Percentiles rank a stretch among this genome's conserved stretches.
Evolutionary conservation across 495 filamentous ascomycete species (phyloP).

Genomic region (Hamigera avellanea): DNA sequence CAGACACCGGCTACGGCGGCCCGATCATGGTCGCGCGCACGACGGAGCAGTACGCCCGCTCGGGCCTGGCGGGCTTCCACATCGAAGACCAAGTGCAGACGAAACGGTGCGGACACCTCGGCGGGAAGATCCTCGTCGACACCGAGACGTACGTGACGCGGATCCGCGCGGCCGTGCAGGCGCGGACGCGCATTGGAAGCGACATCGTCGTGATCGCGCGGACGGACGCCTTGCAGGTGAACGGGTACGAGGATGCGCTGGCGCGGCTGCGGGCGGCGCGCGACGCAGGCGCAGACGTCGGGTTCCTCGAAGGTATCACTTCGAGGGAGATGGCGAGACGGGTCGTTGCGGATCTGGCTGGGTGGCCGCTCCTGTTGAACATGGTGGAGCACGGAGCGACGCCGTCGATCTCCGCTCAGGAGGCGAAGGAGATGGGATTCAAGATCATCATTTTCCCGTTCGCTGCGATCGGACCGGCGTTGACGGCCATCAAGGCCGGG

Average conservation of each 20-base stretch:
- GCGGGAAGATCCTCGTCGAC: conserved; percentile 49
- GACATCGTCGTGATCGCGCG: conserved; percentile 59
- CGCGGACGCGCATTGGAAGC: conserved; percentile 33
- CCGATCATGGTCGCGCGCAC: conserved; percentile 54
- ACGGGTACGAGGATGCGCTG: conserved; percentile 52
- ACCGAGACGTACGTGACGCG: conserved; percentile 40
- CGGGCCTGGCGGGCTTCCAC: conserved; percentile 59
- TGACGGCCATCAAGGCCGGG: conserved; percentile 35
- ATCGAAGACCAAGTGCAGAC: conserved; percentile 59
- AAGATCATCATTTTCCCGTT: conserved; percentile 52
- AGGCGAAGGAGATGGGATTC: conserved; percentile 51
- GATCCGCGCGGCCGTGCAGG: conserved; percentile 40
- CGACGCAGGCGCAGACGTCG: conserved; percentile 49
- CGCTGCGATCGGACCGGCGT: conserved; percentile 40
- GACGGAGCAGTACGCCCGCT: conserved; percentile 49
- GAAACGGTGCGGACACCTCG: conserved; percentile 55
- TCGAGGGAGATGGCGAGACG: conserved; percentile 3
- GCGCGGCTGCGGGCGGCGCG: conserved; percentile 41
- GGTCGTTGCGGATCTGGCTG: conserved; percentile 38
- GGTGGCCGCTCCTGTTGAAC: conserved; percentile 54
- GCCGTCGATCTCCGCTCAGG: conserved; percentile 43
- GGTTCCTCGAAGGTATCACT: conserved; percentile 29
- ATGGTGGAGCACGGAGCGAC: conserved; percentile 53
- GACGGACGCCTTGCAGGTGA: conserved; percentile 52
- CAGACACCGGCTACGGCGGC: conserved; percentile 57